Evolutionary conservation across 179 eudicot genomes (phyloP), one percentile per base, ranked within the genome.

Genomic region (Patellifolia procumbens): DNA sequence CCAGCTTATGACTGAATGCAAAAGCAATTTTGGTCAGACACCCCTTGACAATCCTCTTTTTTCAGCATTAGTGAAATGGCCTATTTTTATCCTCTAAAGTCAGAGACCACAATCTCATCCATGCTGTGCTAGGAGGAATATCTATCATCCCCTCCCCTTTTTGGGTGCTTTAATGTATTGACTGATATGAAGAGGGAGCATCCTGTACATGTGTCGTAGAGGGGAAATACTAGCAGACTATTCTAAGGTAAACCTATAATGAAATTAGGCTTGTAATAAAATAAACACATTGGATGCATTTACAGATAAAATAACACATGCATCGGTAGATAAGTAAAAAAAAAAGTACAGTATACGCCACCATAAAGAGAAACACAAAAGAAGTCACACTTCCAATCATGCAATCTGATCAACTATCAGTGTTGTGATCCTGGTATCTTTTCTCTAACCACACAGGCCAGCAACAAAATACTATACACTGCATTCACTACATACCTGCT

Each of bases 401-500:
- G 61, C 42, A 60, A n/a, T 43, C 49, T 51, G 20, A 49, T 31
- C 1, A 5, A 35, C 29, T 35, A 61, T 61, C 5, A 19, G 28
- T 22, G 15, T 13, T 22, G 31, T 49, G 68, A 67, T 35, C 68
- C 51, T 42, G 34, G 24, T 29, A 64, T 66, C 51, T 68, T 26
- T 63, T 42, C 28, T 46, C 68, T 10, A 75, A 11, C 22, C 48
- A 70, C 37, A 70, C 31, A 56, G 24, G n/a, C 56, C 68, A 60
- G 52, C 42, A 39, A 61, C 29, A 4, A 32, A 56, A 32, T 45
- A 45, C 12, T 13, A 1, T 1, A 9, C 12, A 43, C 9, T 61
- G n/a, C n/a, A 37, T 43, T 32, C 11, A 45, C 52, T 55, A 43
- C 29, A 37, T 87, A 93, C 99, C 96, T 96, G 98, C 75, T 96